Percentiles rank a stretch among this genome's conserved stretches.
Conservation (phyloP, 306 rosid species). For the Quercus ilex region DNA sequence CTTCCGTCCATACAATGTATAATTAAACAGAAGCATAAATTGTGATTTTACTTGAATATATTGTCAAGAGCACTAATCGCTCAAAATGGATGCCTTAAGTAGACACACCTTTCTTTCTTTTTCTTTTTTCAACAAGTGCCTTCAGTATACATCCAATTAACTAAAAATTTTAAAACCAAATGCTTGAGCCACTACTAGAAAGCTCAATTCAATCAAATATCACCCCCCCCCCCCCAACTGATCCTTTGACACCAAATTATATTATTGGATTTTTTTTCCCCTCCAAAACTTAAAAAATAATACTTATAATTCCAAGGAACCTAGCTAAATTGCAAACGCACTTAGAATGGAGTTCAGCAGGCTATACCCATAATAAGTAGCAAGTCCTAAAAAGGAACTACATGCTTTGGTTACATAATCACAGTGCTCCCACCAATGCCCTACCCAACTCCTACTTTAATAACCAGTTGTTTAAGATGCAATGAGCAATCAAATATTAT, state of each 20-base stretch:
- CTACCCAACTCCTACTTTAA: background rate
- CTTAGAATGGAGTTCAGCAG: background rate
- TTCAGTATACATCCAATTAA: background rate
- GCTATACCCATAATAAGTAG: background rate
- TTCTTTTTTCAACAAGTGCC: background rate
- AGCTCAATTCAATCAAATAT: too few species aligned
- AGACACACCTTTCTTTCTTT: too few species aligned
- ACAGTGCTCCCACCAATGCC: background rate
- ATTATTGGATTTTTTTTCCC: too few species aligned
- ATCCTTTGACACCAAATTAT: too few species aligned
- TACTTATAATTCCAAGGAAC: background rate
- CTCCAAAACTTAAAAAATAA: too few species aligned
- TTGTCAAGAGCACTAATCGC: too few species aligned
- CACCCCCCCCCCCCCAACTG: too few species aligned
- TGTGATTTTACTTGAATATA: background rate
- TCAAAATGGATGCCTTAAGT: too few species aligned
- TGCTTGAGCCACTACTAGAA: too few species aligned
- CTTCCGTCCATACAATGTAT: background rate
- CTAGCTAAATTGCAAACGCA: background rate
- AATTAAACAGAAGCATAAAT: background rate
- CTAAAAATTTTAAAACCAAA: background rate
- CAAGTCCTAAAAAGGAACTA: background rate
- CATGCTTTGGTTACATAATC: background rate
- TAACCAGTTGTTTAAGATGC: background rate
- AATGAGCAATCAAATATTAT: background rate